Evolutionary conservation across 257 asterid species (phyloP), one percentile per base, ranked within the genome.

Genomic region (Salvia miltiorrhiza): DNA sequence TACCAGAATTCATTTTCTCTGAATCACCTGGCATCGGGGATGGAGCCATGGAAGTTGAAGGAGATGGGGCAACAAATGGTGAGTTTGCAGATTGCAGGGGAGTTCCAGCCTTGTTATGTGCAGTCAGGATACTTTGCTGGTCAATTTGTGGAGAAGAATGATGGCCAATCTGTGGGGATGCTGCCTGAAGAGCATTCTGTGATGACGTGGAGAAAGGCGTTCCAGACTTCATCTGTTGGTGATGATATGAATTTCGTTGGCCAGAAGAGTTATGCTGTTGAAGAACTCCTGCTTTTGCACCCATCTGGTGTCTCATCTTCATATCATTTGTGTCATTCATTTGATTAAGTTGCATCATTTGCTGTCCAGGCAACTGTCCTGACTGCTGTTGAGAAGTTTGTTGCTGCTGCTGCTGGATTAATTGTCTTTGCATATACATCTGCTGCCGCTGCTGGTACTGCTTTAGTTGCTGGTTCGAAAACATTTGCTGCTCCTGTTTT

Each of bases 11-110:
- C 30, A 82, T 73, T 82, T 92, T 92, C 73, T 92, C 98, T 20
- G 93, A 85, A 71, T 90, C 98, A 8, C 91, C 91, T 12, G 90
- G 97, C 88, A 90, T 78, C 43, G 97, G 96, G 56, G 98, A 90
- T 35, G 96, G 97, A 73, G 88, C 96, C 90, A 90, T 72, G 80
- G 97, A 93, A 76, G 94, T 87, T 56, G 95, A 88, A 71, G 98
- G 95, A 65, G 98, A 90, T 59, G 95, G 93, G 72, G 80, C 87
- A 73, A 92, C 72, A 75, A 90, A 86, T 13, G 98, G 97, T 26
- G 98, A 92, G 80, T 74, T 86, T 53, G 91, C 85, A 65, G 98
- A 82, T 65, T 86, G 98, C 79, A 90, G 72, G 16, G 98, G 96
- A 63, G 97, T 92, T 77, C 93, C 97, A 79, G 75, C 67, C 86